Conservation (phyloP, 2,329 filamentous ascomycete species). For the Escovopsis weberi region DNA sequence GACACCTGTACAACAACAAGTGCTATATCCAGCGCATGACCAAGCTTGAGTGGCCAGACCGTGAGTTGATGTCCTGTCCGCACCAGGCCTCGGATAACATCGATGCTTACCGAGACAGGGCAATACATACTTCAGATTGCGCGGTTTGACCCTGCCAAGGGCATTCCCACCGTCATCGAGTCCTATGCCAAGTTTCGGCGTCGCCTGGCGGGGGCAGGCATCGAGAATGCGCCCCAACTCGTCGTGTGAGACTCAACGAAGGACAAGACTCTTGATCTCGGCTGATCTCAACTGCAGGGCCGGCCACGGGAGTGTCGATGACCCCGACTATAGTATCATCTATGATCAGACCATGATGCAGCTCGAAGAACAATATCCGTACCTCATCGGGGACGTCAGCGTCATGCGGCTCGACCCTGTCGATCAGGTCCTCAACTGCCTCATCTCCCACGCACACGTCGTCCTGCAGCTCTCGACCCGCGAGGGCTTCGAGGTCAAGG, state of each 20-base stretch:
- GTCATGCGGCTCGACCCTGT: slow-evolving; percentile 65
- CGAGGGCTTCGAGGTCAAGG: slow-evolving; percentile 78
- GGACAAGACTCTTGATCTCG: not conserved
- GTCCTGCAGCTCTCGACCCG: slow-evolving; percentile 67
- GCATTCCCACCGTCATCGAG: slow-evolving; percentile 62
- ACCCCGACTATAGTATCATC: slow-evolving; percentile 59
- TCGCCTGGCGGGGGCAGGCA: slow-evolving; percentile 36
- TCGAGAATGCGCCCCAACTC: slow-evolving; percentile 46
- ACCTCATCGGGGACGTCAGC: slow-evolving; percentile 51
- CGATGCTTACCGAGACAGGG: slow-evolving; percentile 18
- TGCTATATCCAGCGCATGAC: slow-evolving; percentile 45
- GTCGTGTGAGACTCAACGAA: slow-evolving; percentile 35
- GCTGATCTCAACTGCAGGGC: slow-evolving; percentile 22
- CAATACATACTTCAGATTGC: slow-evolving; percentile 70
- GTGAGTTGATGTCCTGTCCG: slow-evolving; percentile 13
- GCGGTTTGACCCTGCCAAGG: slow-evolving; percentile 73
- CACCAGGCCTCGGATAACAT: too few relatives aligned
- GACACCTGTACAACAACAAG: slow-evolving; percentile 54
- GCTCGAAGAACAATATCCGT: slow-evolving; percentile 46
- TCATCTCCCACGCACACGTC: slow-evolving; percentile 58
- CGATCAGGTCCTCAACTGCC: slow-evolving; percentile 65
- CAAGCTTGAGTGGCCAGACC: slow-evolving; percentile 41
- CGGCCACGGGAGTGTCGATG: slow-evolving; percentile 68
- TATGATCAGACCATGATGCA: slow-evolving; percentile 58
- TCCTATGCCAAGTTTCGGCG: slow-evolving; percentile 60